Conservation (phyloP, 257 asterid genomes). For the Penstemon newberryi region DNA sequence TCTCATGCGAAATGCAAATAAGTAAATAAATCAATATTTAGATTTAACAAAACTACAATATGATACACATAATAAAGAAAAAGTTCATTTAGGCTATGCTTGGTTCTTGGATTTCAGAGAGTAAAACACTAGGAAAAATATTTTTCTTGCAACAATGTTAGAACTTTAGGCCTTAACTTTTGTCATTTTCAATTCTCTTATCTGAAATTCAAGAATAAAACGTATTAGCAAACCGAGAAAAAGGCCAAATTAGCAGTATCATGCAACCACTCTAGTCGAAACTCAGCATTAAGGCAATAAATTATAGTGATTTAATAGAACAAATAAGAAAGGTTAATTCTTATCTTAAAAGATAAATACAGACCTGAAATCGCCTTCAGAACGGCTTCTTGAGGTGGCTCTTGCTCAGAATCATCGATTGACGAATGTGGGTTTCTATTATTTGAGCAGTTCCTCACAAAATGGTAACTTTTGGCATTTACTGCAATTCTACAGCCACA, state of each 20-base stretch:
- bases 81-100: background rate
- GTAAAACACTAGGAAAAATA: too few relatives aligned
- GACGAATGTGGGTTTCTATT: slow-evolving; percentile 45
- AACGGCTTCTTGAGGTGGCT: slow-evolving; percentile 93
- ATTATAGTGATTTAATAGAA: background rate
- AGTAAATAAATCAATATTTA: too few relatives aligned
- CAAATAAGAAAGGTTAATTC: background rate
- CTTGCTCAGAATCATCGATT: slow-evolving; percentile 61
- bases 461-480: slow-evolving; percentile 29
- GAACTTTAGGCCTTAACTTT: too few relatives aligned
- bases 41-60: background rate
- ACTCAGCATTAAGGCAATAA: background rate
- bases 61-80: background rate
- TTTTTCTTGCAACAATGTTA: too few relatives aligned
- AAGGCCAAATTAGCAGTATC: background rate
- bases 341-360: background rate
- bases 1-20: background rate
- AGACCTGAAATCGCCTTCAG: slow-evolving; percentile 90
- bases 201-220: background rate
- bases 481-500: slow-evolving; percentile 45
- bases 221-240: background rate
- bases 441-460: slow-evolving; percentile 48
- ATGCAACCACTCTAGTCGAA: background rate
- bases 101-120: too few relatives aligned
- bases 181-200: background rate